Evolutionary conservation across 1,139 yeast genomes (phyloP).

Genomic region (Protomyces gravidus): DNA sequence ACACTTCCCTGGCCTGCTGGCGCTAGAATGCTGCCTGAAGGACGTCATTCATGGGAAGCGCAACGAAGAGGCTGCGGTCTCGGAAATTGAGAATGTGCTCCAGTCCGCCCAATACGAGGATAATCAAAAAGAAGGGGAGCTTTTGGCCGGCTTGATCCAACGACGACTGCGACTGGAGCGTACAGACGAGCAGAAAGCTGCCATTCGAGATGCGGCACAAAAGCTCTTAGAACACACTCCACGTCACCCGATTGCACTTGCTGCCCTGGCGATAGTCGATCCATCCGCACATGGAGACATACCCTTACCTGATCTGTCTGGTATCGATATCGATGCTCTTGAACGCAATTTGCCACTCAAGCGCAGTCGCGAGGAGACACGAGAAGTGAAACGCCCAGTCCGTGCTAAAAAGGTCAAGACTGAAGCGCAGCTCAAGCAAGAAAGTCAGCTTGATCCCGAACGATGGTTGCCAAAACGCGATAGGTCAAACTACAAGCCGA

Average conservation of each 20-base stretch:
- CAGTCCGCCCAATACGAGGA: neutral
- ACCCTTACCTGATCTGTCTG: slow-evolving; percentile 13
- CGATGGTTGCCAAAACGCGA: slow-evolving; percentile 28
- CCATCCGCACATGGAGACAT: neutral
- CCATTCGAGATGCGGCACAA: neutral
- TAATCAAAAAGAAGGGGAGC: neutral
- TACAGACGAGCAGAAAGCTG: neutral
- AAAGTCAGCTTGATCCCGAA: slow-evolving; percentile 18
- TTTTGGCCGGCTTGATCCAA: slow-evolving; percentile 12
- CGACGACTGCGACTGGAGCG: neutral
- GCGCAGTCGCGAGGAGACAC: neutral
- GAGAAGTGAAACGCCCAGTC: neutral
- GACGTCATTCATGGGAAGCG: neutral
- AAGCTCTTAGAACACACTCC: slow-evolving; percentile 2
- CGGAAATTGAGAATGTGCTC: neutral
- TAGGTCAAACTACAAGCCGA: slow-evolving; percentile 20
- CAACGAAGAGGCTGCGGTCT: neutral
- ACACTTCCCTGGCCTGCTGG: slow-evolving; percentile 6
- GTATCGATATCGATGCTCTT: slow-evolving; percentile 10
- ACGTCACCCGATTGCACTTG: neutral
- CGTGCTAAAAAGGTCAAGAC: slow-evolving; percentile 7
- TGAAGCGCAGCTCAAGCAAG: slow-evolving; percentile 9
- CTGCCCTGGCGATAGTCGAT: slow-evolving; percentile 3
- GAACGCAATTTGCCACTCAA: slow-evolving; percentile 9
- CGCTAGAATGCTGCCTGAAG: neutral